Evolutionary conservation across 305 asterid species (phyloP).

Genomic region (Petunia hybrid): DNA sequence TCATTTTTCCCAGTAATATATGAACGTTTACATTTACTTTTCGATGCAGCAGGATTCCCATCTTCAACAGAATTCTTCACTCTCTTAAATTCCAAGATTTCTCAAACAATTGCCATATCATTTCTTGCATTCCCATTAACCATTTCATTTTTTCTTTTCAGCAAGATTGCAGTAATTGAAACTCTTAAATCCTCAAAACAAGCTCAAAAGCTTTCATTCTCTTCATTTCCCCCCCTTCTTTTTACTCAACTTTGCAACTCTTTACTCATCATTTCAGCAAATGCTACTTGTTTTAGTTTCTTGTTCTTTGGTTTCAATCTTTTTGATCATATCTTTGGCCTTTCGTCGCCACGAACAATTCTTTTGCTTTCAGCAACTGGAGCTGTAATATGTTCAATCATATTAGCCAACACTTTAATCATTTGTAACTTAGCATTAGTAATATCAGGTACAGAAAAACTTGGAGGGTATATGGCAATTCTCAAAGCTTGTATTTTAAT

Average conservation of each 20-base stretch:
- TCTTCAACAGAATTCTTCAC: slow-evolving; percentile 58
- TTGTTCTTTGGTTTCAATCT: slow-evolving; percentile 47
- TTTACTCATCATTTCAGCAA: slow-evolving; percentile 53
- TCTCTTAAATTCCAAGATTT: slow-evolving; percentile 64
- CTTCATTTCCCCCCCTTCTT: slow-evolving; percentile 51
- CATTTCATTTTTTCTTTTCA: slow-evolving; percentile 73
- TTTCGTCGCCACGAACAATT: slow-evolving; percentile 40
- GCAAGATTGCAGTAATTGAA: slow-evolving; percentile 54
- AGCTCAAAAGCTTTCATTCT: background rate
- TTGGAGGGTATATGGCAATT: slow-evolving; percentile 53
- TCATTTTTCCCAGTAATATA: slow-evolving; percentile 48
- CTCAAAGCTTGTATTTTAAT: slow-evolving; percentile 55
- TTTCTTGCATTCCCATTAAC: slow-evolving; percentile 62
- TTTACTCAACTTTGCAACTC: slow-evolving; percentile 62
- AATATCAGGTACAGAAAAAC: slow-evolving; percentile 51
- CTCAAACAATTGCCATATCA: slow-evolving; percentile 64
- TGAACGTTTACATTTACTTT: slow-evolving; percentile 53
- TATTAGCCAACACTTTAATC: slow-evolving; percentile 57
- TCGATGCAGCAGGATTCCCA: slow-evolving; percentile 72
- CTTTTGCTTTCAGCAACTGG: slow-evolving; percentile 52
- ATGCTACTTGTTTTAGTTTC: slow-evolving; percentile 60
- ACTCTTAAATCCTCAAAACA: slow-evolving; percentile 35
- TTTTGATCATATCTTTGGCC: slow-evolving; percentile 42
- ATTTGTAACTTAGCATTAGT: slow-evolving; percentile 55
- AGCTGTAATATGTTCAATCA: slow-evolving; percentile 52